Evolutionary conservation across 208 protist genomes (phyloP).

Genomic region (Crithidia brevicula): DNA sequence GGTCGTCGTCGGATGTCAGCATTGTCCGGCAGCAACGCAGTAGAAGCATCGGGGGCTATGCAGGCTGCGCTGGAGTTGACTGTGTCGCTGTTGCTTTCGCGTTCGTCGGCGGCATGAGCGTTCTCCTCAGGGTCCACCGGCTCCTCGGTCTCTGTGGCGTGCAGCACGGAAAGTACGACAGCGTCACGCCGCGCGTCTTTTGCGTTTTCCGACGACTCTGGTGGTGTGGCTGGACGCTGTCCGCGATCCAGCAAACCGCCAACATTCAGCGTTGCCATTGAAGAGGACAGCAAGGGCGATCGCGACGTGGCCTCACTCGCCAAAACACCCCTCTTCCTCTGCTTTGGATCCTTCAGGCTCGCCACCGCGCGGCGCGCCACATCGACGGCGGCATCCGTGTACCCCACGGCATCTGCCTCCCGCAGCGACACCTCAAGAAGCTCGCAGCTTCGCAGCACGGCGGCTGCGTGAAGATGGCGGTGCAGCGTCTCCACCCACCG

Average conservation of each 20-base stretch:
- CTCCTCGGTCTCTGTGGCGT: not conserved
- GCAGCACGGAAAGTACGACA: not conserved
- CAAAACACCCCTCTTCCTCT: not conserved
- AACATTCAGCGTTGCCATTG: not conserved
- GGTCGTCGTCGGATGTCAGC: not conserved
- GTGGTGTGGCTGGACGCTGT: no score
- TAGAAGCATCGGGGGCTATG: not conserved
- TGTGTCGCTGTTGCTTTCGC: not conserved
- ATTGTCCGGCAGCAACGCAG: not conserved
- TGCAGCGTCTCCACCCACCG: conserved; percentile 43
- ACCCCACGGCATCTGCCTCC: conserved; percentile 17
- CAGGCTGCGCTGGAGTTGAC: not conserved
- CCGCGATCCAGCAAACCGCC: no score
- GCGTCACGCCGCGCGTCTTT: not conserved
- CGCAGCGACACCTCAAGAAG: conserved; percentile 43
- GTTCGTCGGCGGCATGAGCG: conserved; percentile 10
- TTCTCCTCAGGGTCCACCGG: not conserved
- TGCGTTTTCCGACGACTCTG: not conserved
- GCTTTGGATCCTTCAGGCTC: not conserved
- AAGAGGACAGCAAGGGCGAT: not conserved
- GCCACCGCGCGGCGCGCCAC: conserved; percentile 7
- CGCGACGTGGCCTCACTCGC: not conserved
- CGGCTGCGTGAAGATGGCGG: conserved; percentile 38
- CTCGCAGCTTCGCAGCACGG: conserved; percentile 37
- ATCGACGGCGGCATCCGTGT: conserved; percentile 41